Percentiles rank a stretch among this genome's conserved stretches.
These are phyloP conservation scores for Carex cristatella DNA, from an alignment of 176 grass and related monocot genomes.

Conservation along the genomic window DNA sequence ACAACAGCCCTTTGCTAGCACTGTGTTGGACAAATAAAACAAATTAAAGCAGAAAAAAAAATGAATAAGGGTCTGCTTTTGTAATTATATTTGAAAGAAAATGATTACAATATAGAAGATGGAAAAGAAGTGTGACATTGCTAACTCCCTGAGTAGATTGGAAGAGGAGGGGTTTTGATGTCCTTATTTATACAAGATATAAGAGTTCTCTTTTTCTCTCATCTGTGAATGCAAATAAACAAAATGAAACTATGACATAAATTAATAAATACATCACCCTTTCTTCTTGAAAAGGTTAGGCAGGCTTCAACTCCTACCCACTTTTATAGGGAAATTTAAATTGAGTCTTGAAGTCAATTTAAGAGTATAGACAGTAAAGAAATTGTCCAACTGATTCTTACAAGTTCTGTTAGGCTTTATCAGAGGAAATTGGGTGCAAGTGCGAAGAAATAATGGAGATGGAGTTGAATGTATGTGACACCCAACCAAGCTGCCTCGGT, in stretches of 20 bases:
- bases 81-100: not conserved
- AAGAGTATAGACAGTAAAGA: constrained; percentile 4
- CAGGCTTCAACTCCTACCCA: not conserved
- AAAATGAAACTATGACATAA: not conserved
- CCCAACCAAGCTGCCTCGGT: constrained; percentile 86
- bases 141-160: not conserved
- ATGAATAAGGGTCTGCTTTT: not conserved
- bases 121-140: not conserved
- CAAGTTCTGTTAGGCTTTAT: constrained; percentile 44
- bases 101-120: not conserved
- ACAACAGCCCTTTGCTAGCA: not conserved
- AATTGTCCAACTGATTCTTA: constrained; percentile 2
- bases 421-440: constrained; percentile 73
- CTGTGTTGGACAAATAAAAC: not conserved
- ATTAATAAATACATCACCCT: not conserved
- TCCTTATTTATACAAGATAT: not conserved
- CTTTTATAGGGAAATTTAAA: not conserved
- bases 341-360: not conserved
- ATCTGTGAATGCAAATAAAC: not conserved
- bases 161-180: not conserved
- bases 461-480: constrained; percentile 95
- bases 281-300: not conserved
- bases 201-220: not conserved
- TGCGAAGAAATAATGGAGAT: constrained; percentile 71
- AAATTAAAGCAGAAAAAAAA: not conserved